Base-by-base conservation (phyloP, 768 basidiomycete genomes). In the Amanita muscaria region DNA sequence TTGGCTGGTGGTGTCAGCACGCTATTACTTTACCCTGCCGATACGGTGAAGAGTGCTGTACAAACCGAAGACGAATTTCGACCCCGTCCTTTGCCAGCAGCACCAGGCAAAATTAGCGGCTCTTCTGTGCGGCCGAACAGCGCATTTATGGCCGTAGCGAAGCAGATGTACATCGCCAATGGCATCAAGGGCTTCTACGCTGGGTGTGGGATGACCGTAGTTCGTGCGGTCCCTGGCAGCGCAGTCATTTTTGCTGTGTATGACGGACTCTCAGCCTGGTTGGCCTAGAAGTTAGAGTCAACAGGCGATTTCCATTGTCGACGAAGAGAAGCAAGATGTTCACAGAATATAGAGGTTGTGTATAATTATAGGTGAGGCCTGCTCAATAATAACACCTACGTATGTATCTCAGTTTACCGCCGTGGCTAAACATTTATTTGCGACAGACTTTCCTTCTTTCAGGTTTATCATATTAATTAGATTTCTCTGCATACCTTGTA, bases 161-260 rank as follows among this genome's bases (percentile, higher is more conserved):
- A 59, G 54, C 77, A 78, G 52, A 79, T 96, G 70, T 94, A 83
- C 59, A 61, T 59, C 32, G 75, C 73, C 15, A 77, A 85, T 59
- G 94, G 94, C 2, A 51, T 96, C 5, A 72, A 71, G 36, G 94
- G 93, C 2, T 60, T 96, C 53, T 98, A 98, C 63, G 85, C 88
- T 19, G 94, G 94, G 0, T 91, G 88, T 58, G 92, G 91, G 9
- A 80, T 97, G 59, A 98, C 93, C 0, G 81, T 89, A 14, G 76
- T 80, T 33, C 70, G 91, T 46, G 79, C 84, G 5, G 79, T 92
- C 43, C 91, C 91, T 7, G 90, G 87, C 58, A 90, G 86, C 58
- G 93, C 88, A 4, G 73, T 97, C 45, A 91, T 98, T 44, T 98
- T 97, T 59, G 66, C 89, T 52, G 87, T 97, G 41, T 97, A 92